Base-by-base conservation (phyloP, 164 flowering plant species). In the Warburgia ugandensis region DNA sequence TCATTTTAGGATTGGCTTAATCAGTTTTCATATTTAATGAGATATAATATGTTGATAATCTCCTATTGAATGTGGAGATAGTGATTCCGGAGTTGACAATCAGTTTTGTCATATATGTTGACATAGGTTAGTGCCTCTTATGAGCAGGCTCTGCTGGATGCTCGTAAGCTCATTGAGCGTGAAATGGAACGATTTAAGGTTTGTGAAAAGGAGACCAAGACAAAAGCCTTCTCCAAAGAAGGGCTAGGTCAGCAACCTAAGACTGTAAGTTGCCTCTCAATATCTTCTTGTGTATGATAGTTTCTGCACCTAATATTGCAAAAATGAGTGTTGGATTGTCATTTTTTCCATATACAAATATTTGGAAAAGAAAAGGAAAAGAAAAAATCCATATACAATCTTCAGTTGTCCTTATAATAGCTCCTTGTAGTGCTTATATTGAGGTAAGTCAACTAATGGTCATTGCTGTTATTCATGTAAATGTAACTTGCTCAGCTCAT, bases 131-230 rank as follows among this genome's bases (percentile, higher is more conserved):
- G 96, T 84, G 97, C 97, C 67, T 86, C 99, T 68, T 94, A 94
- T 78, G 99, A 94, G 88, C 97, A 94, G 86, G 92, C 96, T 66
- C 77, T 94, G 68, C 69, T 94, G 77, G 99, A 94, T 83, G 89
- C 99, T 59, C 94, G 99, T 6, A 94, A 94, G 70, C 78, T 56
- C 25, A 94, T 94, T 51, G 99, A 94, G 68, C 82, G 91, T 32
- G 99, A 94, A 75, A 94, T 94, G 99, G 99, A 94, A 72, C 68
- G 99, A 45, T 94, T 94, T 71, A 94, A 94, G 71, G 80, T 94
- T 14, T 94, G 99, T 52, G 99, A 94, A 63, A 94, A 94, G 68
- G 99, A 94, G 64, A 94, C 99, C 4, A 94, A 94, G 75, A 94
- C 99, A 19, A 94, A 94, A 78, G 99, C 99, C 53, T 94, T 94